Conservation (phyloP, 495 filamentous ascomycete genomes). For the Penicillium bialowiezense region DNA sequence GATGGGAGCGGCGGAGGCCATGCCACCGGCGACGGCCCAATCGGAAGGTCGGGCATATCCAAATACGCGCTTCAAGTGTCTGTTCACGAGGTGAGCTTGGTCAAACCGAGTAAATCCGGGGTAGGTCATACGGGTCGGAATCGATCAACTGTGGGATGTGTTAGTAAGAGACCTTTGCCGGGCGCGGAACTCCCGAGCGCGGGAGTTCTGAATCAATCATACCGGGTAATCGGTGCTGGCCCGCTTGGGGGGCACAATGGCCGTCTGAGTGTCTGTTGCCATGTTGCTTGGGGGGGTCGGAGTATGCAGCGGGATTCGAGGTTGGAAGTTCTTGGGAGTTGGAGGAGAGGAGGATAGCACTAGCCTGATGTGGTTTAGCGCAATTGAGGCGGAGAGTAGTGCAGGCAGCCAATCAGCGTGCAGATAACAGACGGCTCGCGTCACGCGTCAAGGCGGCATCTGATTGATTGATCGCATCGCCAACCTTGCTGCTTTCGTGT, state of each 20-base stretch:
- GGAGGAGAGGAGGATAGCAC: slow-evolving; percentile 16
- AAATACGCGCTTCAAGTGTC: slow-evolving; percentile 86
- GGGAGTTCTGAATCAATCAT: slow-evolving; percentile 26
- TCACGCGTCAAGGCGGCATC: slow-evolving; percentile 11
- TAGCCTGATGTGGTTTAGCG: slow-evolving; percentile 27
- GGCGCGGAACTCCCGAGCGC: slow-evolving; percentile 1
- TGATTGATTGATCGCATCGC: slow-evolving; percentile 7
- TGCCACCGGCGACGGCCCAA: slow-evolving; percentile 65
- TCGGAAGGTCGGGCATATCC: slow-evolving; percentile 81
- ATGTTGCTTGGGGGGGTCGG: slow-evolving; percentile 38
- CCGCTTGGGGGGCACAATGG: slow-evolving; percentile 71
- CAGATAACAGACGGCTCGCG: slow-evolving; percentile 14
- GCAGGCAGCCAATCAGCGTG: slow-evolving; percentile 7
- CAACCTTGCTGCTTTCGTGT: too few relatives aligned
- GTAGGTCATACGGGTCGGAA: slow-evolving; percentile 81
- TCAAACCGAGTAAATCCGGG: slow-evolving; percentile 9
- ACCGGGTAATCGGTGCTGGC: slow-evolving; percentile 78
- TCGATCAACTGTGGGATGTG: slow-evolving; percentile 76
- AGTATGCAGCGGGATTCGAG: slow-evolving; percentile 21
- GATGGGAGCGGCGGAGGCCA: slow-evolving; percentile 65
- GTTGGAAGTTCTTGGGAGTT: slow-evolving; percentile 31
- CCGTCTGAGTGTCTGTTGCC: slow-evolving; percentile 56
- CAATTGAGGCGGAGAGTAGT: slow-evolving; percentile 7
- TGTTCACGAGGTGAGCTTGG: slow-evolving; percentile 39
- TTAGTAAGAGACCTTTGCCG: slow-evolving; percentile 23